Evolutionary conservation across 768 basidiomycete species (phyloP).

Genomic region (Leccinum subtestaceum): DNA sequence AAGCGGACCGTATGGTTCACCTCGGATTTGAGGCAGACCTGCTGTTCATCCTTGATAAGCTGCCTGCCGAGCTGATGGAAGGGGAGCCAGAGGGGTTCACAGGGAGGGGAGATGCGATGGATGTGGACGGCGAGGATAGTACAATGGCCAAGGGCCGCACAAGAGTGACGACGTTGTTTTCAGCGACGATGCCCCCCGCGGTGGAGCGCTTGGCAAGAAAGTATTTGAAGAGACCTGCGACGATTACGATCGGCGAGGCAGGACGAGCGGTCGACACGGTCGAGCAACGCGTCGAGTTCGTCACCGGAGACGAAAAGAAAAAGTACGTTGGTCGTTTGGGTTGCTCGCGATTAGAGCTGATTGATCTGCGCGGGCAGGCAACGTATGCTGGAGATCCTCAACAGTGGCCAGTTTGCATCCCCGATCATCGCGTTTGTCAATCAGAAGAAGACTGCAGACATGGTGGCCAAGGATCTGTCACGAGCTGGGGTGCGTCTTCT

Average conservation of each 20-base stretch:
- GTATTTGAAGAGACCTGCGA: conserved; percentile 88
- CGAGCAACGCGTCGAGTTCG: conserved; percentile 93
- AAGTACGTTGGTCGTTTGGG: conserved; percentile 56
- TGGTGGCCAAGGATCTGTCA: conserved; percentile 92
- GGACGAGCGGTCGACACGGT: conserved; percentile 98
- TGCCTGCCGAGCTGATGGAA: conserved; percentile 84
- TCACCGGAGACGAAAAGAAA: conserved; percentile 93
- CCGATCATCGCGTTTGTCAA: conserved; percentile 99
- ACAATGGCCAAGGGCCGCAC: conserved; percentile 60
- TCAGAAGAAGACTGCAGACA: conserved; percentile 98
- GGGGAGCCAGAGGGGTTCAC: conserved; percentile 51
- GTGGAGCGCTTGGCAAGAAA: conserved; percentile 94
- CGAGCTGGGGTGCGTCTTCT: conserved; percentile 74
- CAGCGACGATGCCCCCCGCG: conserved; percentile 97
- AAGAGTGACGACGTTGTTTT: conserved; percentile 94
- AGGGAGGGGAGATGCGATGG: conserved; percentile 56
- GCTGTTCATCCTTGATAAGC: conserved; percentile 89
- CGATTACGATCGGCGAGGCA: conserved; percentile 97
- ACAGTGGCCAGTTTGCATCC: conserved; percentile 74
- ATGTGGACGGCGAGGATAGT: conserved; percentile 69
- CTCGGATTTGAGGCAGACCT: conserved; percentile 95
- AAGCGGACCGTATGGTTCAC: conserved; percentile 98
- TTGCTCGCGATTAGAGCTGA: conserved; percentile 4
- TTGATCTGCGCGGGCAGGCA: conserved; percentile 46
- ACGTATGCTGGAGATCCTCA: conserved; percentile 87